phyloP scores from a whole-genome alignment of 2,329 filamentous ascomycete species.

The Calonectria crousiana region DNA sequence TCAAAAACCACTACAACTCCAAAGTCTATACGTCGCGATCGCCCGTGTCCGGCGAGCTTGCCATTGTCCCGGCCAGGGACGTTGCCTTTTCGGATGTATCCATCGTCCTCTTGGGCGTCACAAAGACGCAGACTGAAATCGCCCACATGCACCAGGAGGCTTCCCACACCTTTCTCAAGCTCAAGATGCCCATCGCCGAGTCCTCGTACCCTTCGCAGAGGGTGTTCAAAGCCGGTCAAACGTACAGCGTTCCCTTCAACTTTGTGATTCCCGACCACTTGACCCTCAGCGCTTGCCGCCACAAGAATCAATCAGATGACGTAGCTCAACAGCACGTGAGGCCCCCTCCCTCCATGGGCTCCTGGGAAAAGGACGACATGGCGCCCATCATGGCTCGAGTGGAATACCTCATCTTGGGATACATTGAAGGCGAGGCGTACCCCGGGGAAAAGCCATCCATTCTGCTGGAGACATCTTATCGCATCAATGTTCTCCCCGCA shows the following conservation, averaged over 20 bases:
- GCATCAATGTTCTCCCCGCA: conserved; percentile 38
- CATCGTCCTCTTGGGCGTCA: conserved; percentile 32
- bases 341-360: conserved; percentile 34
- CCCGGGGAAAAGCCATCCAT: conserved; percentile 8
- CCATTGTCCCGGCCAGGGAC: conserved; percentile 26
- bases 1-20: conserved; percentile 38
- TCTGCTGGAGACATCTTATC: conserved; percentile 24
- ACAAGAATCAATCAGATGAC: conserved; percentile 28
- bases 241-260: conserved; percentile 37
- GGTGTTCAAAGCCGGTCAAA: conserved; percentile 30
- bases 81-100: conserved; percentile 30
- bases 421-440: conserved; percentile 22
- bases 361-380: conserved; percentile 40
- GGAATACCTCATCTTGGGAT: conserved; percentile 11
- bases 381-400: conserved; percentile 33
- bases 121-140: conserved; percentile 35
- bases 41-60: conserved; percentile 33
- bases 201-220: conserved; percentile 27
- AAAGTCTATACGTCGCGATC: conserved; percentile 42
- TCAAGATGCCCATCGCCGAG: conserved; percentile 38
- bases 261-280: conserved; percentile 40
- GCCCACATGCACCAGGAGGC: conserved; percentile 34
- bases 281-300: conserved; percentile 31
- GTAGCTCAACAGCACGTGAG: conserved; percentile 35
- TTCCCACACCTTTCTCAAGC: conserved; percentile 37